Base-by-base conservation (phyloP, 2,329 filamentous ascomycete genomes). In the Alternaria burnsii region DNA sequence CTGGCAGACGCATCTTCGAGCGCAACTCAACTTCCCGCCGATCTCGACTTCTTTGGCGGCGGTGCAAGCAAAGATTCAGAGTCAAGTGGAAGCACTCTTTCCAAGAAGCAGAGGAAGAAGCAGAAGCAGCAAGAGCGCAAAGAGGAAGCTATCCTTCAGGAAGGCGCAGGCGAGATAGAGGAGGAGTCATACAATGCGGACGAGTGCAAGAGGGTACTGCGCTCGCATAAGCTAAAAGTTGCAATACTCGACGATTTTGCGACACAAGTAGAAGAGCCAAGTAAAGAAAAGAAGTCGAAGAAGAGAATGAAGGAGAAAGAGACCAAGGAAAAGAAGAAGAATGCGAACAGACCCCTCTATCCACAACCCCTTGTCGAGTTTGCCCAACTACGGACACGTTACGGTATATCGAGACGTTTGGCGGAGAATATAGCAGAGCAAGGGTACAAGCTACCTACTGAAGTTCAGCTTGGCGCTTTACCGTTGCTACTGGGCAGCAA, bases 381-480 rank as follows among this genome's bases (percentile, higher is more conserved):
- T 75, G 81, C 83, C 42, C 88, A 95, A 71, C 82, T 99, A 59
- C 85, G 88, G 38, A 82, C 84, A 32, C 83, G 83, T 44, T 97
- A 94, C 79, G 86, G 85, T n/a, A 87, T 97, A 42, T 91, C 92
- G 4, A 83, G 85, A 41, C 85, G 89, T 42, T 80, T 99, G 44
- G 88, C 88, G 2, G 87, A 91, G 61, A 99, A 99, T 72, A 83
- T 99, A 30, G 83, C 87, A 14, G 85, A 87, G n/a, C 92, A 98
- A 79, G 93, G 91, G 11, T 99, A 97, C 76, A 88, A 86, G 36
- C 83, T 93, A 58, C 95, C 95, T 12, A 99, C 95, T 0, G 94
- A 98, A 79, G 94, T 99, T 12, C 95, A 99, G 77, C 87, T 98
- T 78, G 94, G 88, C 4, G 90, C 89, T 71, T 79, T 99, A 65